Conservation (phyloP, 140 eudicot genomes). For the Cichorium intybus region DNA sequence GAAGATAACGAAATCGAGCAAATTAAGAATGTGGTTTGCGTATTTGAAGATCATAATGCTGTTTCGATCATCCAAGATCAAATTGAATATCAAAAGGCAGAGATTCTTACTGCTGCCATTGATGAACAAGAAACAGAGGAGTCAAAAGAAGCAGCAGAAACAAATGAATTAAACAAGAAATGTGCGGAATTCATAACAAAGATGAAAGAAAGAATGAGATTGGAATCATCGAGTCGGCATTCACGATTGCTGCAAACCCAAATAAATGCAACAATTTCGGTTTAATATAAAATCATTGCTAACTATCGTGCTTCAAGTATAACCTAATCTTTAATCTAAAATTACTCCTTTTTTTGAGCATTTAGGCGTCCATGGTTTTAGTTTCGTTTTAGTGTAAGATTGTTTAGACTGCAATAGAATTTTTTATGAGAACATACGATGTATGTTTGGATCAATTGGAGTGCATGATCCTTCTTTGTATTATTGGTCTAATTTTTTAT, state of each 20-base stretch:
- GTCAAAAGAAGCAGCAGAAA: constrained; percentile 24
- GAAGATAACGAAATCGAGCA: background rate
- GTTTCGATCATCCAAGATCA: background rate
- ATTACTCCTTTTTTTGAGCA: no score
- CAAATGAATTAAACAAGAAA: constrained; percentile 47
- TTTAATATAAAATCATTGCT: background rate
- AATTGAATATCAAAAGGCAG: background rate
- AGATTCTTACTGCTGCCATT: background rate
- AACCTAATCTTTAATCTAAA: no score
- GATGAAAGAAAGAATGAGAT: constrained; percentile 41
- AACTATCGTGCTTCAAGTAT: background rate
- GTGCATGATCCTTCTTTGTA: no score
- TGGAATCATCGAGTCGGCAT: constrained; percentile 10
- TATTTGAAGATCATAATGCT: background rate
- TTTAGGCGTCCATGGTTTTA: no score
- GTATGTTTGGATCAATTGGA: no score
- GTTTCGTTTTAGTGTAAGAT: no score
- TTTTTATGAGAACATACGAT: no score
- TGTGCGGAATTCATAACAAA: constrained; percentile 53
- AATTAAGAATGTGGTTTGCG: background rate
- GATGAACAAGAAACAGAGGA: constrained; percentile 21
- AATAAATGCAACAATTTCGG: background rate
- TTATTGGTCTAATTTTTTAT: no score
- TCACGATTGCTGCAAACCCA: background rate
- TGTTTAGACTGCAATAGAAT: no score